A percentile compares a stretch with the other conserved stretches of the same genome.
These are phyloP conservation scores for Botryotinia convoluta DNA, from an alignment of 2,329 filamentous ascomycete genomes.

Conservation along the genomic window DNA sequence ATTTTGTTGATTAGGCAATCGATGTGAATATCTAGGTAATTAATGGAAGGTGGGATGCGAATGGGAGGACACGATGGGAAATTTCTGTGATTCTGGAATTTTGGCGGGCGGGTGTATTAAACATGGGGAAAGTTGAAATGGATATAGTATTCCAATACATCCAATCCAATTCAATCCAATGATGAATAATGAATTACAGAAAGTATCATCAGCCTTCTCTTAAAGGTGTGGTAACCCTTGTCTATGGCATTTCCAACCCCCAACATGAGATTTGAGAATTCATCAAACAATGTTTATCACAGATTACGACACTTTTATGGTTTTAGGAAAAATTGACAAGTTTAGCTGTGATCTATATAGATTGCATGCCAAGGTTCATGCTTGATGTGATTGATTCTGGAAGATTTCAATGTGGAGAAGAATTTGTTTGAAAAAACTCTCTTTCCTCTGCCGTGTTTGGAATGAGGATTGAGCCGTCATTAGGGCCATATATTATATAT, in stretches of 20 bases:
- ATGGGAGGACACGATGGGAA: neutral
- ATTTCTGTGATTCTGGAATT: neutral
- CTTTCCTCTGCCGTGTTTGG: neutral
- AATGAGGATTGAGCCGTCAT: neutral
- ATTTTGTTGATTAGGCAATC: neutral
- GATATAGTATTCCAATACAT: neutral
- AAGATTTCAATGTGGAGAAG: constrained; percentile 1
- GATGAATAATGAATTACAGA: constrained; percentile 1
- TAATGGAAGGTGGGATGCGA: neutral
- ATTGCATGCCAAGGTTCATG: neutral
- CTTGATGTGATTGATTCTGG: neutral
- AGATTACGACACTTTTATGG: neutral
- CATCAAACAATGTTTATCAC: neutral
- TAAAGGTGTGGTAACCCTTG: constrained; percentile 9
- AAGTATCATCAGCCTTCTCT: constrained; percentile 9
- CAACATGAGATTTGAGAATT: neutral
- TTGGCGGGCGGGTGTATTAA: neutral
- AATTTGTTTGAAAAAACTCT: neutral
- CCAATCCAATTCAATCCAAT: neutral
- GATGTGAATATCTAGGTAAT: neutral
- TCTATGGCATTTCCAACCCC: neutral
- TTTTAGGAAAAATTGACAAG: neutral
- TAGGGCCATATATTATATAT: neutral
- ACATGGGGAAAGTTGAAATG: neutral
- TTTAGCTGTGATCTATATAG: neutral